phyloP scores from a whole-genome alignment of 306 rosid genomes.

The Benincasa hispida region DNA sequence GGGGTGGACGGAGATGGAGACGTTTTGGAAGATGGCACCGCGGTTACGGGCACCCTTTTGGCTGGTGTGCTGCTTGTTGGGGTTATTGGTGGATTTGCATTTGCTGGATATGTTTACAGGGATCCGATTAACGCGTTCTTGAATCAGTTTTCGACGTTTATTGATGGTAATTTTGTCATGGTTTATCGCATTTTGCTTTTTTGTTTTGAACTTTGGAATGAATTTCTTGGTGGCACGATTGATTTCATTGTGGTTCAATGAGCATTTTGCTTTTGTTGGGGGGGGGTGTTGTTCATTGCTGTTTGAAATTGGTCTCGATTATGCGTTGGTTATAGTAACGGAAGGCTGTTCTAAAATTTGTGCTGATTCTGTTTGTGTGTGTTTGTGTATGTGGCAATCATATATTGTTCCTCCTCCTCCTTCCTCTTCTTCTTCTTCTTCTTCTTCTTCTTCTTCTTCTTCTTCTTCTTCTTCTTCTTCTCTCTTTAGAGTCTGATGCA shows the following conservation, averaged over 20 bases:
- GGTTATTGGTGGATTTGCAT: conserved; percentile 67
- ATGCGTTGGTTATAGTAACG: too few relatives aligned
- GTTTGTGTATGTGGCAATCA: neutral
- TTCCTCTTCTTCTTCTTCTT: neutral
- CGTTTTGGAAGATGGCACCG: conserved; percentile 19
- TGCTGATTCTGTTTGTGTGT: neutral
- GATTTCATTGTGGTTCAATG: neutral
- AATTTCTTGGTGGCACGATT: neutral
- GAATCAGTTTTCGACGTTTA: conserved; percentile 52
- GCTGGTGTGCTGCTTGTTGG: conserved; percentile 66
- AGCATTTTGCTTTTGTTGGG: neutral
- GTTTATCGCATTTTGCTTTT: neutral
- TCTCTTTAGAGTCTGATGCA: neutral
- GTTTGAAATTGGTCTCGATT: neutral
- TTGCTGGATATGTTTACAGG: conserved; percentile 64
- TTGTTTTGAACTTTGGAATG: neutral
- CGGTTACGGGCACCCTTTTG: conserved; percentile 67
- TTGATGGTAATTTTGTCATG: conserved; percentile 37
- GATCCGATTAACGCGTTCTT: conserved; percentile 65
- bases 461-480: neutral
- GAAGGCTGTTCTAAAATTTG: neutral
- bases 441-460: neutral
- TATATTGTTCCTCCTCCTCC: neutral
- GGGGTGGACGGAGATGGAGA: neutral
- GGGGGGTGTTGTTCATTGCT: neutral